These are phyloP conservation scores for Plasmodiophora brassicae DNA, from an alignment of 208 protist species.

Conservation along the genomic window DNA sequence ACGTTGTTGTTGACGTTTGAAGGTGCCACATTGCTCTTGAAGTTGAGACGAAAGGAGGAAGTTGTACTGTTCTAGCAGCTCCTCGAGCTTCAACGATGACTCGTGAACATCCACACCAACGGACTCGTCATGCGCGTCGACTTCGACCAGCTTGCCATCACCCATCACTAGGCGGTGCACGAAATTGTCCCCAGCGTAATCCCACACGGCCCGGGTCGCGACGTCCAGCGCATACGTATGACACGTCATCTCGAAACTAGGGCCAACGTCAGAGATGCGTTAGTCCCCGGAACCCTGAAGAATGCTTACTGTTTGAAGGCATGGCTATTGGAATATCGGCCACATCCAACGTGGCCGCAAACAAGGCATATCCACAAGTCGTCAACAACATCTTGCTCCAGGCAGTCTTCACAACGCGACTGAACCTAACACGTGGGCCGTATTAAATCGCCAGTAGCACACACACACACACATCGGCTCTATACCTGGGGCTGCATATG, in stretches of 20 bases:
- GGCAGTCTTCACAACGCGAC: conserved; percentile 4
- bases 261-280: not conserved
- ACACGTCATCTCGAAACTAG: not conserved
- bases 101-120: not conserved
- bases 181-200: conserved; percentile 22
- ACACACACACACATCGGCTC: too few species aligned
- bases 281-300: not conserved
- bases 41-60: not conserved
- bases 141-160: conserved; percentile 13
- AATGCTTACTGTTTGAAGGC: not conserved
- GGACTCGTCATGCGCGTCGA: not conserved
- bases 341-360: conserved; percentile 16
- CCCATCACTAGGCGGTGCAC: not conserved
- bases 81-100: not conserved
- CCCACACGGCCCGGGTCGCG: not conserved
- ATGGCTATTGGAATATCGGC: not conserved
- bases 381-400: not conserved
- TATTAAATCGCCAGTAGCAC: too few species aligned
- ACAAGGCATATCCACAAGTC: conserved; percentile 11
- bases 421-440: too few species aligned
- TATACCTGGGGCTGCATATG: not conserved
- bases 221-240: conserved; percentile 15
- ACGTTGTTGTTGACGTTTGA: not conserved
- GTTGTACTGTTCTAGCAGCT: conserved; percentile 1
- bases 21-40: not conserved